Evolutionary conservation across 441 rosid genomes (phyloP).

Genomic region (Viola pubescens): DNA sequence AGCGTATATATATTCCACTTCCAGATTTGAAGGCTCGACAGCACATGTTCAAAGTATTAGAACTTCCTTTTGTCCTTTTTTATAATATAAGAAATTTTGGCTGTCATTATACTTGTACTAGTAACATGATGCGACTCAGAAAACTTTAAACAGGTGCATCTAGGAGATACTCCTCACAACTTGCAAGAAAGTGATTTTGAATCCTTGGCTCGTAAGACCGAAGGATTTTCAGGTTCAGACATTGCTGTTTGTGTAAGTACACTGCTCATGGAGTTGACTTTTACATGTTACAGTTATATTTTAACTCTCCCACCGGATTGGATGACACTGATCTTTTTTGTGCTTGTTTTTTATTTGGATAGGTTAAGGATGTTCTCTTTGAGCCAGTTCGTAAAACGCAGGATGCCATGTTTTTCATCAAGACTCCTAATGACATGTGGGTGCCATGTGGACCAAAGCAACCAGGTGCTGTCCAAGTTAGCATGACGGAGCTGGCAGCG

Average conservation of each 20-base stretch:
- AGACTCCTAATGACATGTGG: constrained; percentile 66
- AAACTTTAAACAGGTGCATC: constrained; percentile 60
- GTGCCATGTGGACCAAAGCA: constrained; percentile 97
- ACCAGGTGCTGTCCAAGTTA: constrained; percentile 70
- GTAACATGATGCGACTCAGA: constrained; percentile 1
- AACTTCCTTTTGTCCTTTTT: constrained; percentile 1
- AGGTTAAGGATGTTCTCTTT: constrained; percentile 96
- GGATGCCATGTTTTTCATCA: constrained; percentile 87
- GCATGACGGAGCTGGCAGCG: constrained; percentile 87
- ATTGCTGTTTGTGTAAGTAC: constrained; percentile 88
- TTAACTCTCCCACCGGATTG: background rate
- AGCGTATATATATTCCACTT: constrained; percentile 97
- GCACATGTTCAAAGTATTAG: constrained; percentile 88
- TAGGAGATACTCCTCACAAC: constrained; percentile 97
- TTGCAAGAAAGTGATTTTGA: constrained; percentile 91
- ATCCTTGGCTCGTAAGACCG: constrained; percentile 67
- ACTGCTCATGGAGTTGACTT: constrained; percentile 3
- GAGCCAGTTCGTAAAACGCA: constrained; percentile 98
- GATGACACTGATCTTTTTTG: background rate
- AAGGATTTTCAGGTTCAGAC: constrained; percentile 98
- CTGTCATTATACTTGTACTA: background rate
- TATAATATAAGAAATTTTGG: constrained; percentile 5
- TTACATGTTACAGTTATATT: background rate
- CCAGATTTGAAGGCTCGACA: constrained; percentile 94
- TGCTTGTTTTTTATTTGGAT: constrained; percentile 15